These are phyloP conservation scores for Globisporangium okanoganense DNA, from an alignment of 352 stramenopile species.

Conservation along the genomic window DNA sequence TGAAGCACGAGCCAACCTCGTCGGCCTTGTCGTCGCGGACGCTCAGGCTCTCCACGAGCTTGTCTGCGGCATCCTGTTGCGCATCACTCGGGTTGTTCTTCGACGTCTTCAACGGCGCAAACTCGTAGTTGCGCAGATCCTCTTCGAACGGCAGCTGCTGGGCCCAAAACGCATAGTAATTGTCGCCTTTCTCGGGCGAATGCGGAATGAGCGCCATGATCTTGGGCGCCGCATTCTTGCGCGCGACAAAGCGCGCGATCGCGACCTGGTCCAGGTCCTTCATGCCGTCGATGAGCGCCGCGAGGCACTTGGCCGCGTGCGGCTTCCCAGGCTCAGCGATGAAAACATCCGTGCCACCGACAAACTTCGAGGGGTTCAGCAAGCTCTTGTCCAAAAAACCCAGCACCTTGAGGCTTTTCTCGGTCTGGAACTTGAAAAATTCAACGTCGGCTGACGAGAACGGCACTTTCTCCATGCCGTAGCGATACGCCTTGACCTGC, in stretches of 20 bases:
- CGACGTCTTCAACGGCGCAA: constrained; percentile 53
- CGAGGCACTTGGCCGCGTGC: constrained; percentile 53
- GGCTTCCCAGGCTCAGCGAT: constrained; percentile 71
- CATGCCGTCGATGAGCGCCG: constrained; percentile 66
- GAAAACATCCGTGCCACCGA: constrained; percentile 64
- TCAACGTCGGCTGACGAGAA: constrained; percentile 79
- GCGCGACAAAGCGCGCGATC: constrained; percentile 70
- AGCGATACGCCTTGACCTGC: constrained; percentile 78
- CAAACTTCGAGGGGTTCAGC: constrained; percentile 52
- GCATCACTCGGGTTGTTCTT: constrained; percentile 44
- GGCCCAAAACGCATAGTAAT: constrained; percentile 70
- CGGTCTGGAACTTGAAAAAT: constrained; percentile 78
- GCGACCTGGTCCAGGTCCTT: constrained; percentile 52
- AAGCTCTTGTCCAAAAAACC: constrained; percentile 61
- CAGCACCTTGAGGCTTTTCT: constrained; percentile 72
- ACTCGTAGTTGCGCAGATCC: constrained; percentile 77
- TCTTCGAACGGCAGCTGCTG: constrained; percentile 79
- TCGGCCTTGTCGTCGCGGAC: constrained; percentile 59
- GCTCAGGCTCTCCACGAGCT: constrained; percentile 71
- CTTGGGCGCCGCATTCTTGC: constrained; percentile 76
- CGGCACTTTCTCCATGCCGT: constrained; percentile 73
- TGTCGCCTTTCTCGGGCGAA: constrained; percentile 27
- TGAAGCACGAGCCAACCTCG: constrained; percentile 60
- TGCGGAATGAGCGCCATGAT: constrained; percentile 73
- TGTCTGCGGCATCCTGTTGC: constrained; percentile 63